phyloP scores from a whole-genome alignment of 805 yeast species.

The Teunomyces barrocoloradensis region DNA sequence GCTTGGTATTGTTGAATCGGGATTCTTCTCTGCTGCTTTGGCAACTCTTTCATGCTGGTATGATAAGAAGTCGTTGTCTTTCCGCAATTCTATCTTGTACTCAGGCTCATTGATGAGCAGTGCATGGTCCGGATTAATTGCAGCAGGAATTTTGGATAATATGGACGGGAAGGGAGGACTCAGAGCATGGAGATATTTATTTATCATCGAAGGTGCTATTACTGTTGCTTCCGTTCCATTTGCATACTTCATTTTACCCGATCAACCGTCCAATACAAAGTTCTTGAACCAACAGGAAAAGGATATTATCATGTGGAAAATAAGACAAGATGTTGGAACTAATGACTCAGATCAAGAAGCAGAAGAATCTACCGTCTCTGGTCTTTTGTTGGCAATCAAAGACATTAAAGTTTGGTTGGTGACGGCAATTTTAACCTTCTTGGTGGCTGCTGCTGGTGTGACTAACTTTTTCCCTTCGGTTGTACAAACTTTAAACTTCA shows the following conservation, averaged over 20 bases:
- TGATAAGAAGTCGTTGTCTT: constrained; percentile 46
- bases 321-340: constrained; percentile 39
- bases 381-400: constrained; percentile 36
- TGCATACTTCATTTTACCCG: constrained; percentile 50
- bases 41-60: constrained; percentile 57
- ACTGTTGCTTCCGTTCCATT: constrained; percentile 46
- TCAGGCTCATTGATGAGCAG: constrained; percentile 53
- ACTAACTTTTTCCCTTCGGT: constrained; percentile 62
- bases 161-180: constrained; percentile 42
- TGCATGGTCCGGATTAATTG: constrained; percentile 54
- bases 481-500: constrained; percentile 53
- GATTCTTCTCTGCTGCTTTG: constrained; percentile 47
- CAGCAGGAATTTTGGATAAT: constrained; percentile 49
- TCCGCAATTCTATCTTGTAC: constrained; percentile 49
- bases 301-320: constrained; percentile 41
- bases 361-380: constrained; percentile 33
- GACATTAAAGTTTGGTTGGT: constrained; percentile 50
- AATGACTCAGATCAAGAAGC: constrained; percentile 36
- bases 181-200: constrained; percentile 55
- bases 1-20: constrained; percentile 48
- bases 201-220: constrained; percentile 53
- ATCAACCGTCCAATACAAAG: constrained; percentile 50
- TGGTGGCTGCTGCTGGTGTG: constrained; percentile 60
- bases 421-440: constrained; percentile 42
- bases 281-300: constrained; percentile 45